phyloP scores from a whole-genome alignment of 2,329 filamentous ascomycete species.

The Colletotrichum sp. region DNA sequence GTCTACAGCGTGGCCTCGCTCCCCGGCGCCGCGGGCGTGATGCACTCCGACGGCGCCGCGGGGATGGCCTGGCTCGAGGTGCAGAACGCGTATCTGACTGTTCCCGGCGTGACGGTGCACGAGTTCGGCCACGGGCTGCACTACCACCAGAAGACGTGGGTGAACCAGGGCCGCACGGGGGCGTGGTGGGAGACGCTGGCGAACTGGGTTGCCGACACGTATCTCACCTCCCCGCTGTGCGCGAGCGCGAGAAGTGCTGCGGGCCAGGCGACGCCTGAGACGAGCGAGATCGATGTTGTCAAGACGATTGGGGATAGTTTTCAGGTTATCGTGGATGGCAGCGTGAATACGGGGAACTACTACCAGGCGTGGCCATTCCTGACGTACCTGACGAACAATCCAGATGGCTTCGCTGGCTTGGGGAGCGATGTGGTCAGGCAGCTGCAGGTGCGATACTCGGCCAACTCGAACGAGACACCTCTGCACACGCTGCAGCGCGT shows the following conservation, averaged over 20 bases:
- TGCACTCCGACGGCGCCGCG: conserved; percentile 40
- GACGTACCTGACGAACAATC: conserved; percentile 52
- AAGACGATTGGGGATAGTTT: conserved; percentile 48
- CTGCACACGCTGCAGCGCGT: conserved; percentile 50
- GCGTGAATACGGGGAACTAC: conserved; percentile 46
- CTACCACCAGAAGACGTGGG: conserved; percentile 49
- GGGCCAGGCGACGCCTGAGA: conserved; percentile 28
- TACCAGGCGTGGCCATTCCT: conserved; percentile 59
- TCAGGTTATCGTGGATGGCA: conserved; percentile 54
- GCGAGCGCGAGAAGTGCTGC: conserved; percentile 37
- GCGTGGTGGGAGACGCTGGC: conserved; percentile 59
- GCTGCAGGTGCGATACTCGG: conserved; percentile 46
- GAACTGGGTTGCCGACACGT: conserved; percentile 55
- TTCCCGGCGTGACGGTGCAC: conserved; percentile 47
- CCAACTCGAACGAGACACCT: conserved; percentile 53
- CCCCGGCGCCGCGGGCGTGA: conserved; percentile 45
- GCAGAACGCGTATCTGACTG: conserved; percentile 40
- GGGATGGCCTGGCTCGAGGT: conserved; percentile 51
- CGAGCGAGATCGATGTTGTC: conserved; percentile 40
- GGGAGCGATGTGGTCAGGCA: conserved; percentile 45
- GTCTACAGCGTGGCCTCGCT: conserved; percentile 45
- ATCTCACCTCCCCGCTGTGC: conserved; percentile 48
- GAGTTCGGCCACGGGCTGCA: conserved; percentile 56
- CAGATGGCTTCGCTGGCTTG: conserved; percentile 44
- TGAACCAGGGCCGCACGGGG: conserved; percentile 48